Percentiles rank a stretch among this genome's conserved stretches.
Conservation (phyloP, 2,329 filamentous ascomycete species). For the Nothophoma quercina region DNA sequence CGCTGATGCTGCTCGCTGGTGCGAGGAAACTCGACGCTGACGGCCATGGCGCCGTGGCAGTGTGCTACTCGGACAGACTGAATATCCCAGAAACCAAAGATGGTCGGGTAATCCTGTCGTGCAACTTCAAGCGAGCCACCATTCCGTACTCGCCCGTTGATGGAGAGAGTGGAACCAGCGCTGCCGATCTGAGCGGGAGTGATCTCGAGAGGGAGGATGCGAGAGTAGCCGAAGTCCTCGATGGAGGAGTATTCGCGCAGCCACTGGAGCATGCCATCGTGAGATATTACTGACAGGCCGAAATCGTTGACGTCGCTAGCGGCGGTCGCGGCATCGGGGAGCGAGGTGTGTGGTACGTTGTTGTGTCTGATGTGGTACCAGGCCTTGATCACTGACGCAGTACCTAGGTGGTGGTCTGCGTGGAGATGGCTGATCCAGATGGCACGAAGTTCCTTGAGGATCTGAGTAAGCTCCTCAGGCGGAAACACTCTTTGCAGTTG, state of each 20-base stretch:
- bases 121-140: constrained; percentile 17
- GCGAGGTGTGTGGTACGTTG: constrained; percentile 36
- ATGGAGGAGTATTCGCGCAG: constrained; percentile 80
- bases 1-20: constrained; percentile 24
- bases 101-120: constrained; percentile 50
- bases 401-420: constrained; percentile 94
- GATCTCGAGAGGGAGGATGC: constrained; percentile 61
- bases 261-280: constrained; percentile 75
- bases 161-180: constrained; percentile 35
- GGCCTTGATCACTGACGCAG: constrained; percentile 78
- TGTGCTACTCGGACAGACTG: constrained; percentile 75
- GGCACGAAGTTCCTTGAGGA: constrained; percentile 78
- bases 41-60: constrained; percentile 79
- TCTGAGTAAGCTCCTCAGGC: constrained; percentile 68
- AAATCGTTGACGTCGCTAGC: constrained; percentile 35
- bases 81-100: constrained; percentile 71
- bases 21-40: constrained; percentile 77
- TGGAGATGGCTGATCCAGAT: constrained; percentile 97
- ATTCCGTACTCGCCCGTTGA: constrained; percentile 23
- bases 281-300: constrained; percentile 66
- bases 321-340: constrained; percentile 42
- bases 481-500: constrained; percentile 80
- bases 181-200: constrained; percentile 34
- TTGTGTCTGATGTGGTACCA: constrained; percentile 71
- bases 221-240: constrained; percentile 77